Evolutionary conservation across 2,329 filamentous ascomycete genomes (phyloP), one percentile per base, ranked within the genome.

Genomic region (Arthroderma sp.): DNA sequence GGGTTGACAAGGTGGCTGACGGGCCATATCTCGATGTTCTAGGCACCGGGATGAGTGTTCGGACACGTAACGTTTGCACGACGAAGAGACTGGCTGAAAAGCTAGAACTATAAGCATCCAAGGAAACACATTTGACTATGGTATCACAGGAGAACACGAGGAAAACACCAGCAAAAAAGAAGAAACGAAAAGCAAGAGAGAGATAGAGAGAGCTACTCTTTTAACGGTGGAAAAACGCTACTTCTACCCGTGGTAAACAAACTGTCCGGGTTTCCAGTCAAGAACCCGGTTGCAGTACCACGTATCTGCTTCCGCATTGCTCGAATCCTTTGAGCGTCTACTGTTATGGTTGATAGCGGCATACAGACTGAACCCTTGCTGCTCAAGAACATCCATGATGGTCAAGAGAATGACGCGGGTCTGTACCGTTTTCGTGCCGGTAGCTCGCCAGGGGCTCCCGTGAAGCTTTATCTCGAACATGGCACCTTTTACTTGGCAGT

Each of bases 281-380:
- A 33, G 17, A 13, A 25, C 41, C 19, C 43, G 56, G 43, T 60
- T 52, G 47, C 58, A 60, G 43, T 55, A 60, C 58, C 58, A 60
- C 19, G 58, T 58, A 44, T 60, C 58, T 11, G 56, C 19, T 11
- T 55, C 52, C 0, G 25, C 51, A 7, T 28, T 31, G 13, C 21
- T 28, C 1, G 28, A 31, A 15, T 59, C 56, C 15, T 55, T 54
- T 61, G 63, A 6, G 47, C 65, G 28, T 41, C 62, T 47, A 21
- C 62, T 57, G 57, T 64, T 59, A 56, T 73, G 69, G 58, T 72
- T 68, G 28, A 75, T 63, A 58, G 70, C 71, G 1, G 70, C 69
- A 63, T 74, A 74, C 13, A 73, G 64, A 51, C 66, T 68, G 67
- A 70, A 74, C 1, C 72, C 72, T 54, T 70, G 64, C 2, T 61